Evolutionary conservation across 1,284 basidiomycete genomes (phyloP).

Genomic region (Phellopilus nigrolimitatus): DNA sequence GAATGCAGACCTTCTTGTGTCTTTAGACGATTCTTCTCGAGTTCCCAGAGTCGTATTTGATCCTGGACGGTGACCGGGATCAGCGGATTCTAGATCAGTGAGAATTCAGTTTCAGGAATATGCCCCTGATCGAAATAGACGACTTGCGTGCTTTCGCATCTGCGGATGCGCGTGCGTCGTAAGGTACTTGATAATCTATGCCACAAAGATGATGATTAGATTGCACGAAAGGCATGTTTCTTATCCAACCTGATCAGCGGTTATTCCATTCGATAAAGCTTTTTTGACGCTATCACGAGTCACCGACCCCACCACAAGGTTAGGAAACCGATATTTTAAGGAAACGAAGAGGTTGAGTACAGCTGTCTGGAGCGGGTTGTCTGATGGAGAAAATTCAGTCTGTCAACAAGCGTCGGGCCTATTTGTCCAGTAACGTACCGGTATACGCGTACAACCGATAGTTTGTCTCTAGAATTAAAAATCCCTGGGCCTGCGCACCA

Average conservation of each 20-base stretch:
- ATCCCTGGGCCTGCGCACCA: conserved; percentile 68
- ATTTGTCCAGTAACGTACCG: conserved; percentile 41
- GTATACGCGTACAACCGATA: conserved; percentile 99
- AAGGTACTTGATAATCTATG: conserved; percentile 91
- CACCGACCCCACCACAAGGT: conserved; percentile 92
- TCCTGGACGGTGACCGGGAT: conserved; percentile 96
- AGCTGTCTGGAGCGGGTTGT: conserved; percentile 94
- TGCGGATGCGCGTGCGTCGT: conserved; percentile 95
- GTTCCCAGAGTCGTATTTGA: conserved; percentile 97
- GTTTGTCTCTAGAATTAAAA: conserved; percentile 97
- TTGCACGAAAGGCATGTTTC: neutral
- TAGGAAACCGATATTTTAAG: conserved; percentile 92
- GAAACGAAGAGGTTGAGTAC: conserved; percentile 93
- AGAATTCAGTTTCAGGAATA: conserved; percentile 6
- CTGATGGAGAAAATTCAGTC: conserved; percentile 36
- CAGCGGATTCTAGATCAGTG: conserved; percentile 64
- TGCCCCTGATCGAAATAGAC: conserved; percentile 6
- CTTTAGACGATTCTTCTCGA: conserved; percentile 90
- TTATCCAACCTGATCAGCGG: conserved; percentile 82
- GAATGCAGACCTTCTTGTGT: conserved; percentile 69
- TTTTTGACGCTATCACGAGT: conserved; percentile 94
- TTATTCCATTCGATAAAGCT: conserved; percentile 92
- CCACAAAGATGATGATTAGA: conserved; percentile 10
- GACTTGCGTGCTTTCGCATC: conserved; percentile 87
- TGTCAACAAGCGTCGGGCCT: neutral